Percentiles rank a stretch among this genome's conserved stretches.
Conservation (phyloP, 768 basidiomycete genomes). For the Postia placenta region DNA sequence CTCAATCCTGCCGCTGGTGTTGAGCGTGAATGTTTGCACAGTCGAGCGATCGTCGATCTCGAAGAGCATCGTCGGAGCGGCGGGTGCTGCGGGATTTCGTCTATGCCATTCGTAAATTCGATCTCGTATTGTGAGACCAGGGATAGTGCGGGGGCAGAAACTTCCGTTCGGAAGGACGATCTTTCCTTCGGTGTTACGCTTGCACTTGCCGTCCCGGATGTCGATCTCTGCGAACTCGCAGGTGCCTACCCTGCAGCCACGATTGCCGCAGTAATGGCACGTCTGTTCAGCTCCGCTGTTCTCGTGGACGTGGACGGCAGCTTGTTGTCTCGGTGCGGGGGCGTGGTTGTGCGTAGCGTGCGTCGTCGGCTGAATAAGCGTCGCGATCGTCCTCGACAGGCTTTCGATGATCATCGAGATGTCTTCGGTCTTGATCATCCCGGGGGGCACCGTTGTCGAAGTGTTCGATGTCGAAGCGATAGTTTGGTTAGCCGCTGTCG, state of each 20-base stretch:
- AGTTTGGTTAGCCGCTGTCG: neutral
- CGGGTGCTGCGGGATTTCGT: neutral
- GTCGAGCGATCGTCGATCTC: neutral
- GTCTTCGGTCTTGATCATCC: slow-evolving; percentile 3
- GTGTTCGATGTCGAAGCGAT: neutral
- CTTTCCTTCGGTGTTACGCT: neutral
- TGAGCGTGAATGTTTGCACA: neutral
- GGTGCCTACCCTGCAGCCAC: neutral
- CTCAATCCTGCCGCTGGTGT: neutral
- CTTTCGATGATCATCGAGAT: neutral
- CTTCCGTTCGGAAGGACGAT: slow-evolving; percentile 1
- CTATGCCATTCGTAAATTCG: neutral
- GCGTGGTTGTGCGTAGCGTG: neutral
- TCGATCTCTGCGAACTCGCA: neutral
- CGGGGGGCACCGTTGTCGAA: neutral
- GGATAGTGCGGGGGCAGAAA: neutral
- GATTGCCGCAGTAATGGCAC: slow-evolving; percentile 5
- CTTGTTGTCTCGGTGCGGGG: neutral
- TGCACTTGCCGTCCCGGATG: neutral
- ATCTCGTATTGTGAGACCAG: neutral
- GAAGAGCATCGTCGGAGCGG: neutral
- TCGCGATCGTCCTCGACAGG: neutral
- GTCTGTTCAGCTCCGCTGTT: neutral
- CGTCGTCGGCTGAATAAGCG: neutral
- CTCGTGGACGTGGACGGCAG: neutral